Base-by-base conservation (phyloP, 2,329 filamentous ascomycete genomes). In the Malbranchea cinnamomea region DNA sequence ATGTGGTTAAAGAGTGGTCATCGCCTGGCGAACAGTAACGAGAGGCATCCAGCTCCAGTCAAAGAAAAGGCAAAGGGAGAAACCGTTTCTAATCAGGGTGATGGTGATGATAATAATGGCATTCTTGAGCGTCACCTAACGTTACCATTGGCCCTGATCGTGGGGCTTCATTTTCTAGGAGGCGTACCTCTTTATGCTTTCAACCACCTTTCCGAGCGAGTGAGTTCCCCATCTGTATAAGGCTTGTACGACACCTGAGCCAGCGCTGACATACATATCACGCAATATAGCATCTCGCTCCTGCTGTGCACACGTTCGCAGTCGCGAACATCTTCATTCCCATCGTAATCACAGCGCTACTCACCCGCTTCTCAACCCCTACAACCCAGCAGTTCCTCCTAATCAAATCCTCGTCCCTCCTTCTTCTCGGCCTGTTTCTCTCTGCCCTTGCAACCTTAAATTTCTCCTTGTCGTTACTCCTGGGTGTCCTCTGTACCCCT, bases 401-500 rank as follows among this genome's bases (percentile, higher is more conserved):
- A 30, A 74, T 84, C 40, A 85, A 91, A 50, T 89, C 78, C 34
- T 84, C 95, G 60, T 92, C 84, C 4, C 71, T 95, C n/a, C 72
- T 98, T 8, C 65, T 92, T 6, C 70, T 95, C 0, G 89, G 89
- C 44, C 81, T 94, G 62, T 85, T 83, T 45, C 73, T 98, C 40
- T 85, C 85, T 8, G 78, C 85, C 1, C 76, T 98, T 8, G 87
- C 89, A 2, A 98, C 87, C 0, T 70, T 98, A 30, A 98, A 98
- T 57, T 98, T 98, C 63, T 84, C 79, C 3, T 74, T 94, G 9
- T 76, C 83, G 27, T 77, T 95, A 49, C 63, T 93, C 21, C 64
- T 94, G 29, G 89, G 89, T 21, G 60, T 95, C 2, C 60, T 87
- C 26, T 74, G 81, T 24, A 62, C 71, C 3, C 87, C 87, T 0